Evolutionary conservation across 2,329 filamentous ascomycete species (phyloP).

Genomic region (Penicillium crustosum): DNA sequence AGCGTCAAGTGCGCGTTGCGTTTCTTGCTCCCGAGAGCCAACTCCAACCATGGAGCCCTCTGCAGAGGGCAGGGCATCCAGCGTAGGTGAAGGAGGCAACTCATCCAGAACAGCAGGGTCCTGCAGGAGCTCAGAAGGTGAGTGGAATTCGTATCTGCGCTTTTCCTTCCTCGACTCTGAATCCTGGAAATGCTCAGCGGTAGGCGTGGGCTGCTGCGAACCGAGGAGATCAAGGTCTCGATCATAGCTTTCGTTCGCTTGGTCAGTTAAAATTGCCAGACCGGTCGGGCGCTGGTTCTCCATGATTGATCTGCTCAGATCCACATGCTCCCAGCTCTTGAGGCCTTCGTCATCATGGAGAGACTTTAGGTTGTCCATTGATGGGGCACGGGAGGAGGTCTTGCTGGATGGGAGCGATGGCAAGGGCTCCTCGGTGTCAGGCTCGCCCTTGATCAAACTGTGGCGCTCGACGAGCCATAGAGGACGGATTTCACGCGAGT

Average conservation of each 20-base stretch:
- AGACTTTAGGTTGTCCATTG: constrained; percentile 43
- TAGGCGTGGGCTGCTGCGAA: constrained; percentile 69
- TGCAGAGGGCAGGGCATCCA: constrained; percentile 31
- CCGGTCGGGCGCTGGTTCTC: constrained; percentile 29
- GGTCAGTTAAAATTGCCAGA: constrained; percentile 37
- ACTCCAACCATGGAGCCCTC: constrained; percentile 32
- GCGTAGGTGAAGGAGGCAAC: constrained; percentile 24
- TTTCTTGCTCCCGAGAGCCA: constrained; percentile 19
- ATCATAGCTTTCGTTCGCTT: constrained; percentile 31
- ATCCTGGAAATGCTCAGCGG: constrained; percentile 53
- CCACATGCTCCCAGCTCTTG: constrained; percentile 33
- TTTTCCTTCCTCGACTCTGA: constrained; percentile 38
- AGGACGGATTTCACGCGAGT: constrained; percentile 69
- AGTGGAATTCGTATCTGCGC: constrained; percentile 49
- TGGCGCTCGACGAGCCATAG: constrained; percentile 76
- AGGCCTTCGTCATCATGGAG: constrained; percentile 29
- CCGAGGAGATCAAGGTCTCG: constrained; percentile 52
- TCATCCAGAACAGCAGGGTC: constrained; percentile 34
- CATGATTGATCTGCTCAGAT: constrained; percentile 26
- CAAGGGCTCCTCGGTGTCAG: constrained; percentile 42
- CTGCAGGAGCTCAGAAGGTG: constrained; percentile 47
- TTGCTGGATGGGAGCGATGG: constrained; percentile 55
- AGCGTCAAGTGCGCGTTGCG: constrained; percentile 16
- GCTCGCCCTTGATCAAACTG: constrained; percentile 43
- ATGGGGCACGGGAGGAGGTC: constrained; percentile 49